phyloP scores from a whole-genome alignment of 2,329 filamentous ascomycete genomes.

The Aspergillus latus region DNA sequence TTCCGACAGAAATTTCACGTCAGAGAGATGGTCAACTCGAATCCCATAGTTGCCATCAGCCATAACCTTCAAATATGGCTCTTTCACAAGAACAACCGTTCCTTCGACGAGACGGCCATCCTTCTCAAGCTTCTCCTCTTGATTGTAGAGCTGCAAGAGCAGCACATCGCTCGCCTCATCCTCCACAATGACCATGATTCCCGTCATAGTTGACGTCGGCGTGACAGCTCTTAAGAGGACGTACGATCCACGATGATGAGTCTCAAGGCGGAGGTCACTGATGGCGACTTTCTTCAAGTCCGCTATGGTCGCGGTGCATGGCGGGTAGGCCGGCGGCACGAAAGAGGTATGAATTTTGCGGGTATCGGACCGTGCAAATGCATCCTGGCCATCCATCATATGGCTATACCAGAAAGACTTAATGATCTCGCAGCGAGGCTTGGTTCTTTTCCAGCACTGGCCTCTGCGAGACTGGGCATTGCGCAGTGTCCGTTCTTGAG shows the following conservation, averaged over 20 bases:
- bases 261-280: slow-evolving; percentile 37
- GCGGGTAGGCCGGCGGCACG: slow-evolving; percentile 23
- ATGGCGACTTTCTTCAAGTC: slow-evolving; percentile 30
- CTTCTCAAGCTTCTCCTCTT: slow-evolving; percentile 36
- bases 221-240: slow-evolving; percentile 36
- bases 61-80: slow-evolving; percentile 52
- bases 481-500: slow-evolving; percentile 16
- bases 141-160: slow-evolving; percentile 45
- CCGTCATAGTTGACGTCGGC: slow-evolving; percentile 30
- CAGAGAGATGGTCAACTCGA: slow-evolving; percentile 55
- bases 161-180: slow-evolving; percentile 42
- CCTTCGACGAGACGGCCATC: slow-evolving; percentile 37
- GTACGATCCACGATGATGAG: slow-evolving; percentile 41
- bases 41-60: slow-evolving; percentile 45
- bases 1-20: slow-evolving; percentile 44
- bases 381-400: slow-evolving; percentile 1
- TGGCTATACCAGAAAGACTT: slow-evolving; percentile 18
- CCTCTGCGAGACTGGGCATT: slow-evolving; percentile 18
- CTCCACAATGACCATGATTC: slow-evolving; percentile 40
- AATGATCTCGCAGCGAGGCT: slow-evolving; percentile 19
- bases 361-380: background rate
- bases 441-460: slow-evolving; percentile 6
- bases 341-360: slow-evolving; percentile 16
- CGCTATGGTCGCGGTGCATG: slow-evolving; percentile 6
- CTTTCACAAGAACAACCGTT: slow-evolving; percentile 51